A percentile compares a stretch with the other conserved stretches of the same genome.
phyloP scores from a whole-genome alignment of 2,329 filamentous ascomycete genomes.

The Fusarium oxysporum region DNA sequence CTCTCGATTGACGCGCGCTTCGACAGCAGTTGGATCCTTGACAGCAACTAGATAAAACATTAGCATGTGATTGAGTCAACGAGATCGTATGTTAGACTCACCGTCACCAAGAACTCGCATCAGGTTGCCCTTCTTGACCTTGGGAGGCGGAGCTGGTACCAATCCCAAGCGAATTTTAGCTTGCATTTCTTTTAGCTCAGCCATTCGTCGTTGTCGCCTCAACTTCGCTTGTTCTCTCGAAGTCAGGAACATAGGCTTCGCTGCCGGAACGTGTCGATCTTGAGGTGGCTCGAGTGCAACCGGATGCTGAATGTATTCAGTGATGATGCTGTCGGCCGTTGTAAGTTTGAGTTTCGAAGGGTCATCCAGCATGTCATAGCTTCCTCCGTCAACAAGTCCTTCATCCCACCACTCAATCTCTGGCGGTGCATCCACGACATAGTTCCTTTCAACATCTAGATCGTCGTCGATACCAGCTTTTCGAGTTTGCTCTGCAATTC shows the following conservation, averaged over 20 bases:
- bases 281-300: conserved; percentile 91
- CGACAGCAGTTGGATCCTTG: conserved; percentile 96
- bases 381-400: conserved; percentile 79
- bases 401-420: conserved; percentile 99
- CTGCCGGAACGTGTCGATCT: conserved; percentile 80
- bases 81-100: conserved; percentile 55
- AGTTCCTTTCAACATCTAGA: conserved; percentile 87
- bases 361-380: conserved; percentile 78
- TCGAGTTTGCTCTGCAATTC: conserved; percentile 86
- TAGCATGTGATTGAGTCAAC: conserved; percentile 22
- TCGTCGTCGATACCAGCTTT: conserved; percentile 96
- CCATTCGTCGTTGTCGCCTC: conserved; percentile 89
- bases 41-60: conserved; percentile 65
- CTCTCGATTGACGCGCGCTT: conserved; percentile 91
- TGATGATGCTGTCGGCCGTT: conserved; percentile 86
- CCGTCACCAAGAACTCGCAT: conserved; percentile 94
- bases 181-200: conserved; percentile 94
- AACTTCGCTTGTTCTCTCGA: conserved; percentile 91
- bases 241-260: conserved; percentile 94
- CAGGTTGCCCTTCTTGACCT: conserved; percentile 96
- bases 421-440: conserved; percentile 84
- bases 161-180: conserved; percentile 94
- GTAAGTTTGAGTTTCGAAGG: conserved; percentile 77
- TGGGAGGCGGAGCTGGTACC: conserved; percentile 89
- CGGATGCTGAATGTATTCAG: conserved; percentile 91